phyloP scores from a whole-genome alignment of 352 stramenopile species.

The Hyaloperonospora brassicae region DNA sequence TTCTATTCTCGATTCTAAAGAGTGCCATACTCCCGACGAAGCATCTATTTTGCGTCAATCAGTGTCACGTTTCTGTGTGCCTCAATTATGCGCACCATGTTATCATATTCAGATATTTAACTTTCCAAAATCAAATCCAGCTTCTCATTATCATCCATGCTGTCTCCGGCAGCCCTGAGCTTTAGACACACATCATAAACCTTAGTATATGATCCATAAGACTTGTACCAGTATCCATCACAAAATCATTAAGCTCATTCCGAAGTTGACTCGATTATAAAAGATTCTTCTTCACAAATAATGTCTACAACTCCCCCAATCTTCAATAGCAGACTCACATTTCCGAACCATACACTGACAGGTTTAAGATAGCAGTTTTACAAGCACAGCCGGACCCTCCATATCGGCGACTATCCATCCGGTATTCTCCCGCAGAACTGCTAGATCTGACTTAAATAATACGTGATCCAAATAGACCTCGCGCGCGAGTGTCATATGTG shows the following conservation, averaged over 20 bases:
- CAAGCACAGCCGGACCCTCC: neutral
- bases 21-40: neutral
- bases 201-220: neutral
- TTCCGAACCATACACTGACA: neutral
- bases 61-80: too few species aligned
- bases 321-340: too few species aligned
- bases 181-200: neutral
- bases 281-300: conserved; percentile 17
- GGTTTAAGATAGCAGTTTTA: neutral
- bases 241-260: conserved; percentile 17
- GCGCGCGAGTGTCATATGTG: neutral
- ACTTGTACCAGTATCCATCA: conserved; percentile 28
- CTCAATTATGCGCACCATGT: too few species aligned
- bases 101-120: too few species aligned
- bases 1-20: neutral
- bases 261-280: conserved; percentile 19
- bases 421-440: neutral
- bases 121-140: too few species aligned
- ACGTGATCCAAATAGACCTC: neutral
- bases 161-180: neutral
- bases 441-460: neutral
- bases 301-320: conserved; percentile 6
- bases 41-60: too few species aligned
- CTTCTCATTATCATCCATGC: too few species aligned
- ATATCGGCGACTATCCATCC: neutral